These are phyloP conservation scores for Elsinoe batatas DNA, from an alignment of 2,329 filamentous ascomycete species.

Conservation along the genomic window DNA sequence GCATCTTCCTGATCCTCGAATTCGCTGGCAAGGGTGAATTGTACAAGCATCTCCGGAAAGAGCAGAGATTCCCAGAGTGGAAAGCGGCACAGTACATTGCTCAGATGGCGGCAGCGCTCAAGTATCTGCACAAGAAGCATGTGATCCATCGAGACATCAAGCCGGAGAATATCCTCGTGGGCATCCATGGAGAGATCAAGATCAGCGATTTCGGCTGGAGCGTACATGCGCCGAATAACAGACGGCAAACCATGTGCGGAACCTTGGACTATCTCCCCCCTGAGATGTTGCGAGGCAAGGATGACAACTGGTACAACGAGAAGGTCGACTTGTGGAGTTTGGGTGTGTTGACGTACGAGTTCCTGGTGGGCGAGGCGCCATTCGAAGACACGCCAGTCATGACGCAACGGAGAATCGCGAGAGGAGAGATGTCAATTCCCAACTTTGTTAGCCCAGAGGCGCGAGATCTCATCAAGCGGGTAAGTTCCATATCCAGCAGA, in stretches of 20 bases:
- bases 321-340: slow-evolving; percentile 19
- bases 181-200: slow-evolving; percentile 19
- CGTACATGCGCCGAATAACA: slow-evolving; percentile 19
- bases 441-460: slow-evolving; percentile 18
- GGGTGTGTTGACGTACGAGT: slow-evolving; percentile 19
- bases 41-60: slow-evolving; percentile 18
- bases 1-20: slow-evolving; percentile 19
- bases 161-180: slow-evolving; percentile 20
- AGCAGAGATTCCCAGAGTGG: slow-evolving; percentile 18
- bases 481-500: slow-evolving; percentile 14
- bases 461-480: slow-evolving; percentile 19
- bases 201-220: slow-evolving; percentile 20
- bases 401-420: slow-evolving; percentile 19
- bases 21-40: slow-evolving; percentile 18
- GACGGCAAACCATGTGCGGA: slow-evolving; percentile 19
- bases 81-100: slow-evolving; percentile 18
- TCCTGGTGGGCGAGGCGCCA: slow-evolving; percentile 18
- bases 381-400: slow-evolving; percentile 19
- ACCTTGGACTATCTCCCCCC: slow-evolving; percentile 19
- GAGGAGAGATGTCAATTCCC: slow-evolving; percentile 18
- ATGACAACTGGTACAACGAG: slow-evolving; percentile 19
- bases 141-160: slow-evolving; percentile 19
- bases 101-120: slow-evolving; percentile 18
- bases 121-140: slow-evolving; percentile 19
- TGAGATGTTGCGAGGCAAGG: slow-evolving; percentile 19